Conservation (phyloP, 2,329 filamentous ascomycete species). For the Aureobasidium zeae region DNA sequence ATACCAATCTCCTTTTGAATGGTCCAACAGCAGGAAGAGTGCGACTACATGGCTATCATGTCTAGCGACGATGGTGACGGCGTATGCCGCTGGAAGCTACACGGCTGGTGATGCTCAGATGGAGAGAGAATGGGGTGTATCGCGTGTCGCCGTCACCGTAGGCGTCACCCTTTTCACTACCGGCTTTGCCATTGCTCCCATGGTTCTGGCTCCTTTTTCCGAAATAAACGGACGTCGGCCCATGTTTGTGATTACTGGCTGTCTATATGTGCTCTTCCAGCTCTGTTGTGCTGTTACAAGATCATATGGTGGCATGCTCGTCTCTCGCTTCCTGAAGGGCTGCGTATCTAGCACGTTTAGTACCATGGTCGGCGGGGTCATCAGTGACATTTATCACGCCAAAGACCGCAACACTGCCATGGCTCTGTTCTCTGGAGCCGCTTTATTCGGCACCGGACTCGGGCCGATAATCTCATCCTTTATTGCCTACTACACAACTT, state of each 20-base stretch:
- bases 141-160: conserved; percentile 54
- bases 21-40: conserved; percentile 60
- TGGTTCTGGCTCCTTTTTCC: conserved; percentile 79
- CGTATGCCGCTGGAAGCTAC: conserved; percentile 74
- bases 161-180: conserved; percentile 75
- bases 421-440: conserved; percentile 74
- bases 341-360: conserved; percentile 71
- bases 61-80: conserved; percentile 64
- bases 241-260: conserved; percentile 65
- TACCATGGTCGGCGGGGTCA: conserved; percentile 86
- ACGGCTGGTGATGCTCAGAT: conserved; percentile 60
- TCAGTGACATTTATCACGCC: conserved; percentile 75
- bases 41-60: conserved; percentile 66
- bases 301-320: conserved; percentile 61
- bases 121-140: conserved; percentile 55
- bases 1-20: conserved; percentile 62
- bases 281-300: conserved; percentile 63
- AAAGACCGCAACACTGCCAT: conserved; percentile 78
- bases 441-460: conserved; percentile 67
- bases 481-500: conserved; percentile 47
- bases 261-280: conserved; percentile 63
- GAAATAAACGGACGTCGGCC: conserved; percentile 82
- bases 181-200: conserved; percentile 75
- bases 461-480: conserved; percentile 66
- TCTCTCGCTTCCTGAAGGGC: conserved; percentile 67